phyloP scores from a whole-genome alignment of 768 basidiomycete genomes.

The Tephrocybe rancida region DNA sequence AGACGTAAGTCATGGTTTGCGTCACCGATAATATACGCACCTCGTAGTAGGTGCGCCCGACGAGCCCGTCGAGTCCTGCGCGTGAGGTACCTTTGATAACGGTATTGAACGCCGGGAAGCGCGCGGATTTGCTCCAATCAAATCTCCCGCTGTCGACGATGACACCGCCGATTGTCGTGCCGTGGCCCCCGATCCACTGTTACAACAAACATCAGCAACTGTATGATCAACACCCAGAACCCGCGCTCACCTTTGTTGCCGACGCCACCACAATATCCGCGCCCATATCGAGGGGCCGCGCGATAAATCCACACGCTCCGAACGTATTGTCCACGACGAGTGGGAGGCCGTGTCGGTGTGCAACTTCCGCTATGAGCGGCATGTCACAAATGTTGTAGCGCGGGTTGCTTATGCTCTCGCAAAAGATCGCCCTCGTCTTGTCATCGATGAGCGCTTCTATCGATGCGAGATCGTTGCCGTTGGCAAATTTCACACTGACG shows the following conservation, averaged over 20 bases:
- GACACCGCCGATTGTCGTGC: slow-evolving; percentile 67
- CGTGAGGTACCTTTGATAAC: slow-evolving; percentile 3
- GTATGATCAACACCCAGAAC: not conserved
- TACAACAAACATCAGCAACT: slow-evolving; percentile 46
- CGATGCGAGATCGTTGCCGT: slow-evolving; percentile 44
- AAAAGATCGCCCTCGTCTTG: slow-evolving; percentile 58
- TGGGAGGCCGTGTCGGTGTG: slow-evolving; percentile 60
- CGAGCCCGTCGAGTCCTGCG: slow-evolving; percentile 1
- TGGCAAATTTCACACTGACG: slow-evolving; percentile 55
- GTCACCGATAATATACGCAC: too few species aligned
- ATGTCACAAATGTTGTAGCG: slow-evolving; percentile 55
- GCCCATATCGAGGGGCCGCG: slow-evolving; percentile 25
- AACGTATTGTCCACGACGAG: slow-evolving; percentile 70
- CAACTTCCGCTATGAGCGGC: slow-evolving; percentile 61
- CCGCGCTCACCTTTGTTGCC: slow-evolving; percentile 2
- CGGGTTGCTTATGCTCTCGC: slow-evolving; percentile 68
- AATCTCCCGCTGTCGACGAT: slow-evolving; percentile 64
- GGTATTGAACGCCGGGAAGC: slow-evolving; percentile 35
- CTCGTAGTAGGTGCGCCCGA: slow-evolving; percentile 16
- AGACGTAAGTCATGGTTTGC: too few species aligned
- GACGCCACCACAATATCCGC: slow-evolving; percentile 37
- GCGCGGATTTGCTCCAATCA: slow-evolving; percentile 51
- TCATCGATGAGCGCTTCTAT: slow-evolving; percentile 58
- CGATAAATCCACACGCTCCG: slow-evolving; percentile 54
- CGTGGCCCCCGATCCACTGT: slow-evolving; percentile 72